Conservation (phyloP, 2,329 filamentous ascomycete species). For the Acrodontium crateriforme region DNA sequence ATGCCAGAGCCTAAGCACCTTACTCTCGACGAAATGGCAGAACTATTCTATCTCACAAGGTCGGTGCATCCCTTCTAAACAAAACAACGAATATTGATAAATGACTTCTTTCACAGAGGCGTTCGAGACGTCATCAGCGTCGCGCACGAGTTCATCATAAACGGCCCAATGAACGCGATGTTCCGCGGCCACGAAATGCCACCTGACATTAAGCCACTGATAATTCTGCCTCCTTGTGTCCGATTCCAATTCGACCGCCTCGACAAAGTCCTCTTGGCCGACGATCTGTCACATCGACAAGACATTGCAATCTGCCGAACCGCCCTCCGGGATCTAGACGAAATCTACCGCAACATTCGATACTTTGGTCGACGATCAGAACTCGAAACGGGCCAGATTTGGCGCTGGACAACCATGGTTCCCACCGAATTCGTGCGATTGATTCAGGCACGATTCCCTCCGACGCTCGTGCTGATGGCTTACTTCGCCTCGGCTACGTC, state of each 20-base stretch:
- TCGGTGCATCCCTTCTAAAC: conserved; percentile 2
- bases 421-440: conserved; percentile 7
- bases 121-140: conserved; percentile 8
- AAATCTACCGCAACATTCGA: conserved; percentile 4
- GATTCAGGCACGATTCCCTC: conserved; percentile 7
- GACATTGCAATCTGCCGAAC: conserved; percentile 3
- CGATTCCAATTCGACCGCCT: conserved; percentile 4
- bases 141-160: conserved; percentile 5
- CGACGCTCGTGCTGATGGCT: conserved; percentile 12
- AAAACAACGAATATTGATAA: not conserved
- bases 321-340: conserved; percentile 4
- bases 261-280: conserved; percentile 5
- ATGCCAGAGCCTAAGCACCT: conserved; percentile 7
- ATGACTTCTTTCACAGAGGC: conserved; percentile 3
- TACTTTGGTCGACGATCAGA: conserved; percentile 2
- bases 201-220: conserved; percentile 1
- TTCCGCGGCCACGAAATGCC: conserved; percentile 4
- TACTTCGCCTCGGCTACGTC: conserved; percentile 11
- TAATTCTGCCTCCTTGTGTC: conserved; percentile 2
- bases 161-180: conserved; percentile 6
- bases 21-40: conserved; percentile 11
- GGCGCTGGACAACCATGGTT: conserved; percentile 5
- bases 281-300: too few relatives aligned
- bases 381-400: conserved; percentile 3
- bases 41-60: conserved; percentile 11